A percentile compares a stretch with the other conserved stretches of the same genome.
These are phyloP conservation scores for Catharanthus roseus DNA, from an alignment of 257 asterid genomes.

Conservation along the genomic window DNA sequence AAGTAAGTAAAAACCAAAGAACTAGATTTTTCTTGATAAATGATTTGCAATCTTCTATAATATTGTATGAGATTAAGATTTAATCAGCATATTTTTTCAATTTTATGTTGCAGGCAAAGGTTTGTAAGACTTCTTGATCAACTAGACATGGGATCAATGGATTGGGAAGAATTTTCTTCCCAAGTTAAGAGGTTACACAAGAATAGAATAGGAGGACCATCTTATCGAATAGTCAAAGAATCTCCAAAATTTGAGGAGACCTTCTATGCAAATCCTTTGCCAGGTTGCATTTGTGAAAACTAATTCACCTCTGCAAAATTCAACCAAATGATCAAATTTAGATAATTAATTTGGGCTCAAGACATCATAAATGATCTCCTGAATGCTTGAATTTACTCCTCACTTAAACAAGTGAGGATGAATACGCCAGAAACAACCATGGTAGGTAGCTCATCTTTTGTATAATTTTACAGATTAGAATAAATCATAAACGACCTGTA, in stretches of 20 bases:
- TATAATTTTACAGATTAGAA: no score
- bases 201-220: conserved; percentile 34
- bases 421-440: no score
- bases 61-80: no score
- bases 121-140: conserved; percentile 26
- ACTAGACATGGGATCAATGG: conserved; percentile 22
- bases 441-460: no score
- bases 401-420: no score
- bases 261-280: conserved; percentile 39
- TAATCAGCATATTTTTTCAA: not conserved
- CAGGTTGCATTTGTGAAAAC: conserved; percentile 35
- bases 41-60: no score
- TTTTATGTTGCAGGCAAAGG: conserved; percentile 17
- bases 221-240: conserved; percentile 21
- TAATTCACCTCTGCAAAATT: not conserved
- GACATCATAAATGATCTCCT: no score
- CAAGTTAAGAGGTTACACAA: conserved; percentile 23
- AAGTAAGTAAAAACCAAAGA: conserved; percentile 19
- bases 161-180: conserved; percentile 28
- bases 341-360: no score
- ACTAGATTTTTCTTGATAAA: no score
- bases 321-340: no score
- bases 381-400: no score
- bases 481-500: no score
- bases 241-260: conserved; percentile 29